A percentile compares a stretch with the other conserved stretches of the same genome.
Conservation (phyloP, 2,329 filamentous ascomycete genomes). For the Clonostachys chloroleuca region DNA sequence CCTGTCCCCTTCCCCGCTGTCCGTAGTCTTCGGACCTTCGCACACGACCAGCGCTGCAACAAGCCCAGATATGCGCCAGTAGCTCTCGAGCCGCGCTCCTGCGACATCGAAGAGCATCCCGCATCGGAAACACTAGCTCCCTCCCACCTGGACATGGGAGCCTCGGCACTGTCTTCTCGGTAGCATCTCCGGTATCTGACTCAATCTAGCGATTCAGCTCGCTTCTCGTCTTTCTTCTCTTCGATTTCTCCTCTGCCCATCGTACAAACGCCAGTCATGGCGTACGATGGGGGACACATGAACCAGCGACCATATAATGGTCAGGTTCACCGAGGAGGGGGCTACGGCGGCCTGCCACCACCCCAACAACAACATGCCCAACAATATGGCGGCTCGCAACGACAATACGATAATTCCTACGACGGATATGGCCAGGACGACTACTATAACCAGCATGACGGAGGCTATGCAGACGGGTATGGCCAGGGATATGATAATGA, state of each 20-base stretch:
- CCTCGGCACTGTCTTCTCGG: neutral
- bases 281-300: conserved; percentile 42
- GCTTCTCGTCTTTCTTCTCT: neutral
- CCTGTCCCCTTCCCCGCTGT: no score
- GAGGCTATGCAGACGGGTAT: conserved; percentile 37
- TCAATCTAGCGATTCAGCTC: neutral
- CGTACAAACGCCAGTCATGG: conserved; percentile 27
- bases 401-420: conserved; percentile 29
- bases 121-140: no score
- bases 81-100: neutral
- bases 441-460: no score
- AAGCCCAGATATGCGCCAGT: neutral
- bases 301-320: conserved; percentile 43
- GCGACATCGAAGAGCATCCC: no score
- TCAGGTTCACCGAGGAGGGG: conserved; percentile 29
- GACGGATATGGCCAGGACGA: no score
- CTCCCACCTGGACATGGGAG: no score
- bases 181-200: neutral
- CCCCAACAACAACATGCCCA: conserved; percentile 24
- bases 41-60: neutral
- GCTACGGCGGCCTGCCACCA: conserved; percentile 18
- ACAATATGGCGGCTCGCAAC: conserved; percentile 14
- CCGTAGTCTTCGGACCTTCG: no score
- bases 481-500: conserved; percentile 24
- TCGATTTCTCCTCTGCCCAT: neutral